Evolutionary conservation across 768 basidiomycete species (phyloP).

Genomic region (Suillus americanus): DNA sequence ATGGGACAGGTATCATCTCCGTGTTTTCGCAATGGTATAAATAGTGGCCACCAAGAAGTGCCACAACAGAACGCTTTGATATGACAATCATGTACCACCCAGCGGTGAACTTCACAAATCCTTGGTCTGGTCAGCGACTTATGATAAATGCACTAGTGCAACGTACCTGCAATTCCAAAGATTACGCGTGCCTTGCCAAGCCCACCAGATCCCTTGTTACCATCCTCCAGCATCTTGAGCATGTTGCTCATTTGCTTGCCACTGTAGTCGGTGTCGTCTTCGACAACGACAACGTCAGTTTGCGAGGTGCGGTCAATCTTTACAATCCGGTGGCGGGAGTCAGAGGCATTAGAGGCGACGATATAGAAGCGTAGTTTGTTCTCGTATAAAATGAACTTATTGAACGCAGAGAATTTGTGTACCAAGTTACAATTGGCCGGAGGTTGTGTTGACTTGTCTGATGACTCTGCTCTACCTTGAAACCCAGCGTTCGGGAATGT

Average conservation of each 20-base stretch:
- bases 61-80: conserved; percentile 87
- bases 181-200: conserved; percentile 76
- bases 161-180: conserved; percentile 79
- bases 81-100: conserved; percentile 96
- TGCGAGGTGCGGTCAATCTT: conserved; percentile 89
- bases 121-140: conserved; percentile 27
- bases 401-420: conserved; percentile 33
- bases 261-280: conserved; percentile 87
- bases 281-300: conserved; percentile 72
- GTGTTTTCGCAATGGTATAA: conserved; percentile 95
- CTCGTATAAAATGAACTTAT: conserved; percentile 93
- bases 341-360: conserved; percentile 86
- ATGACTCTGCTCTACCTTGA: background rate
- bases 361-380: conserved; percentile 89
- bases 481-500: background rate
- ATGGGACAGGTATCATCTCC: conserved; percentile 75
- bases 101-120: conserved; percentile 91
- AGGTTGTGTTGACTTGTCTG: background rate
- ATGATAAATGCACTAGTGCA: background rate
- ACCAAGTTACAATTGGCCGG: background rate
- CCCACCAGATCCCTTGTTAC: conserved; percentile 86
- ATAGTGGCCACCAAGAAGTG: conserved; percentile 92
- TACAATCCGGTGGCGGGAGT: conserved; percentile 86
- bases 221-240: conserved; percentile 94
- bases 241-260: conserved; percentile 88